Base-by-base conservation (phyloP, 2,329 filamentous ascomycete species). In the Curvularia hawaiiensis region DNA sequence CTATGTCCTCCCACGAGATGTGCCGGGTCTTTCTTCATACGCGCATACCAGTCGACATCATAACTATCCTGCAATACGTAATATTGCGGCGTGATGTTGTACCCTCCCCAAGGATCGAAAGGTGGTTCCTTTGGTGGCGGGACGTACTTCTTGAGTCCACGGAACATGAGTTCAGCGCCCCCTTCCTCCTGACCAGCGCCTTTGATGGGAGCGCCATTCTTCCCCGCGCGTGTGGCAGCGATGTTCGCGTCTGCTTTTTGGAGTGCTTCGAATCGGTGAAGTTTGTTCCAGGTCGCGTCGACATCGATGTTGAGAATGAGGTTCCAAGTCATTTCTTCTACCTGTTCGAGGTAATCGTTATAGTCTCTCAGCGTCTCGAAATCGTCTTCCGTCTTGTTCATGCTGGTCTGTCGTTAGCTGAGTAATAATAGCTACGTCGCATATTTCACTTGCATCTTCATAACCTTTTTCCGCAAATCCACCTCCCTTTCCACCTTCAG, bases 331-430 rank as follows among this genome's bases (percentile, higher is more conserved):
- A 97, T 85, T 64, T 90, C 87, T 80, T 99, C 95, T 39, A 97
- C 91, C 71, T 91, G 88, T 77, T 98, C 92, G 12, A 99, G 86
- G 79, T 98, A 97, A 76, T 97, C 89, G 78, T 99, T 97, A 81
- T 89, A 99, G 72, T 88, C 90, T 43, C 85, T 80, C 58, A 97
- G 83, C 2, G 85, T 87, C 76, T 96, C 90, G 70, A 99, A 99
- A 75, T 99, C 95, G 61, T 95, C 91, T 78, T 97, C 89, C 18
- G 86, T 83, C 69, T 91, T 89, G 79, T 98, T 97, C 77, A 98
- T 94, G 10, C 94, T 90, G 20, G 4, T 9, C 9, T 1, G 2
- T 5, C 16, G 56, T 69, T 38, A 71, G 63, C 26, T 4, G 33
- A 7, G 9, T 4, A 30, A 2, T 9, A 30, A 18, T 11, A 18